Evolutionary conservation across 2,329 filamentous ascomycete genomes (phyloP), one percentile per base, ranked within the genome.

Genomic region (Clarireedia sp.): DNA sequence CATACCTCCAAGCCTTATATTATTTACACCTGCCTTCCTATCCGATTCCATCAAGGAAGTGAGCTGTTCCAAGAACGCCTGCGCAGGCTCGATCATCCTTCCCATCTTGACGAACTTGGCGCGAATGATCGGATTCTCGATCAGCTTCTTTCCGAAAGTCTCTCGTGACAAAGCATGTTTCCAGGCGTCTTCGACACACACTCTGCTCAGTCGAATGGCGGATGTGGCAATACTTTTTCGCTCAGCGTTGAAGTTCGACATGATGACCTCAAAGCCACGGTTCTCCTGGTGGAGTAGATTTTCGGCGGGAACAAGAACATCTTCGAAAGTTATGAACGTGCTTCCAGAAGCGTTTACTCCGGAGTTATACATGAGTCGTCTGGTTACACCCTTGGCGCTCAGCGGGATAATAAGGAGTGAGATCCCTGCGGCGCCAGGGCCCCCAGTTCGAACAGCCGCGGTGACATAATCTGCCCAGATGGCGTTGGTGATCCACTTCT

Each of bases 401-500:
- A 78, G 70, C 0, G 80, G 75, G 23, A 85, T 80, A 3, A 85
- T 77, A 1, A 85, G 68, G 1, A 83, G 72, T 0, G 79, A 81
- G 29, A 85, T 74, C 3, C 81, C 81, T 2, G 63, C 62, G 51
- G 73, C 73, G 10, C 81, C 81, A 0, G 74, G 67, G 0, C 74
- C 77, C 4, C 80, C 79, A 1, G 81, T 85, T 6, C 81, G 73
- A 5, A 83, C 81, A 2, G 82, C 83, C 12, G 82, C 80, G 0
- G 82, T 83, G 67, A 79, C 78, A 65, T 82, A 81, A 48, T 81
- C 76, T 12, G 82, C 79, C 74, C 75, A 82, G 1, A 80, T 75
- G 14, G 74, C 78, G 47, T 81, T 81, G 1, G 83, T 85, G 60
- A 87, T 86, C 81, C 82, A 85, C 66, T 85, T 85, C 73, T 87